Evolutionary conservation across 192 early-diverging fungal genomes (phyloP), one percentile per base, ranked within the genome.

Genomic region (Oehlia diaphana): DNA sequence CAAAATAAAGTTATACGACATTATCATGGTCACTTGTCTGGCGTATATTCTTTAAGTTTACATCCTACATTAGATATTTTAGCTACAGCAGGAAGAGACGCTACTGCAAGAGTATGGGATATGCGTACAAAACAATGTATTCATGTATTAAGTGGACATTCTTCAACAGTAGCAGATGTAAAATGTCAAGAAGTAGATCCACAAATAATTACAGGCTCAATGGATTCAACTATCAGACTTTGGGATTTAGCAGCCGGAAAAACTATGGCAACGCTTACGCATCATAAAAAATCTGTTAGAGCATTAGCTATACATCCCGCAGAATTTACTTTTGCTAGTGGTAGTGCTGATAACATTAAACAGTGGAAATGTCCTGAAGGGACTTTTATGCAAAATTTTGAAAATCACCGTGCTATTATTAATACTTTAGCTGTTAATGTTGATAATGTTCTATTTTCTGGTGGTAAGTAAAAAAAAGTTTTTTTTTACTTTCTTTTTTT

Each of bases 191-290:
- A 95, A 82, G 93, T 94, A 2, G 97, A 99, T 79, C 97, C 97
- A 31, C 98, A 99, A 83, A 93, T 99, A 28, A 93, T 99, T 67
- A 95, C 96, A 0, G 93, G 90, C 1, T 98, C 96, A 8, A 94
- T 94, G 91, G 97, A 99, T 82, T 90, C 90, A 13, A 99, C 98
- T 0, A 90, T 99, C 37, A 87, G 92, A 78, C 90, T 99, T 49
- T 99, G 98, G 98, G 98, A 99, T 86, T 83, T 99, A 31, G 95
- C 96, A 2, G 96, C 97, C 3, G 98, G 98, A 71, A 99, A 99
- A 80, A 90, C 96, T 1, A 92, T 98, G 92, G 86, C 93, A 0
- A 94, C 92, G 0, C 88, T 99, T 69, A 99, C 98, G 19, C 96
- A 99, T 84, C 98, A 99, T 89, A 99, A 99, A 80, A 99, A 98